Evolutionary conservation across 306 rosid genomes (phyloP).

Genomic region (Geum urbanum): DNA sequence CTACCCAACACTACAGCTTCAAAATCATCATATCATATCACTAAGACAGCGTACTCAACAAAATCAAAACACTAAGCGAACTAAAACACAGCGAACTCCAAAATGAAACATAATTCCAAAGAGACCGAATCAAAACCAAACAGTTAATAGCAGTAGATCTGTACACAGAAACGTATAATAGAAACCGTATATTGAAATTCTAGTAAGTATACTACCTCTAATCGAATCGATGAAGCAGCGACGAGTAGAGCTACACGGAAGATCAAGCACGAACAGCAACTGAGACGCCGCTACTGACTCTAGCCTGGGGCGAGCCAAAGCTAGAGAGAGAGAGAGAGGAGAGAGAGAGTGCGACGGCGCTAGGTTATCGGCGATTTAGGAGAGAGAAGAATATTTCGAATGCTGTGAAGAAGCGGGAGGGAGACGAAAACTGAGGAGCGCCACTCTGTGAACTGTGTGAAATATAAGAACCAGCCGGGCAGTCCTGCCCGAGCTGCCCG

Average conservation of each 20-base stretch:
- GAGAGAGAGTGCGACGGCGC: not conserved
- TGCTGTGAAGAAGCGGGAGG: conserved; percentile 38
- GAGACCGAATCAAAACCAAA: not conserved
- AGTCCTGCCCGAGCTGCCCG: conserved; percentile 7
- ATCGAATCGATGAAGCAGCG: conserved; percentile 2
- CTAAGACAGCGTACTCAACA: not conserved
- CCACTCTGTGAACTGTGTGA: not conserved
- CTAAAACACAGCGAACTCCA: not conserved
- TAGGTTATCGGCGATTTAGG: not conserved
- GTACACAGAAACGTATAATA: not conserved
- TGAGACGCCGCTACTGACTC: conserved; percentile 15
- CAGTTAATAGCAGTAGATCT: conserved; percentile 12
- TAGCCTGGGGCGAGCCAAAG: not conserved
- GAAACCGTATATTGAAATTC: not conserved
- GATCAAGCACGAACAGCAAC: not conserved
- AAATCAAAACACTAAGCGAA: conserved; percentile 1
- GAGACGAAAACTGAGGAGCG: not conserved
- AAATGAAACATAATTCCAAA: not conserved
- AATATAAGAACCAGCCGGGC: conserved; percentile 21
- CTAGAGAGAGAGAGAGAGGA: not conserved
- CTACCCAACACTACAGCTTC: not conserved
- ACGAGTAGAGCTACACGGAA: conserved; percentile 1
- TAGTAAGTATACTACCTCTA: conserved; percentile 12
- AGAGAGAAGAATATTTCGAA: conserved; percentile 29
- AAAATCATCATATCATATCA: not conserved